Percentiles rank a stretch among this genome's conserved stretches.
phyloP scores from a whole-genome alignment of 164 flowering plant species.

The Tetracentron sinense region DNA sequence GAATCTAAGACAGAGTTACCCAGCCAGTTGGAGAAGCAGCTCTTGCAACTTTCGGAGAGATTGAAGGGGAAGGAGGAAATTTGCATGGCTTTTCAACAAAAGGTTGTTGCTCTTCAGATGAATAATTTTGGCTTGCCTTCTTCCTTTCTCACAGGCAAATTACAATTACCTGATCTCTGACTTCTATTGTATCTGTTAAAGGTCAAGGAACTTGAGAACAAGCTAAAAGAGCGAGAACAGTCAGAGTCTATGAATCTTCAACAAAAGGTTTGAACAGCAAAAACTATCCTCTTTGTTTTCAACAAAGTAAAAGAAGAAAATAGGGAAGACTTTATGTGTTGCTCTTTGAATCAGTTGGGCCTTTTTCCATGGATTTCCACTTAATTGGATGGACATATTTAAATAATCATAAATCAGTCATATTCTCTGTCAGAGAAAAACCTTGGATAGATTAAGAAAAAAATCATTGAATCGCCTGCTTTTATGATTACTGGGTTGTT shows the following conservation, averaged over 20 bases:
- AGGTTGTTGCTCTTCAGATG: conserved; percentile 39
- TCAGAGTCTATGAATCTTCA: conserved; percentile 28
- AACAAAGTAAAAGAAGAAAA: neutral
- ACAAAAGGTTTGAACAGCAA: conserved; percentile 27
- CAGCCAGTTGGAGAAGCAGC: conserved; percentile 58
- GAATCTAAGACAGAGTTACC: conserved; percentile 39
- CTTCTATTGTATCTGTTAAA: conserved; percentile 13
- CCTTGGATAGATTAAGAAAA: too few species aligned
- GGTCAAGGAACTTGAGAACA: conserved; percentile 48
- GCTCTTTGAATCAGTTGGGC: too few species aligned
- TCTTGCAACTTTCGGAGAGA: conserved; percentile 49
- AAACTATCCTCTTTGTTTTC: neutral
- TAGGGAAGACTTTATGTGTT: too few species aligned
- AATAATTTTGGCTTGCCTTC: conserved; percentile 2
- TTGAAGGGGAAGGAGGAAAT: conserved; percentile 64
- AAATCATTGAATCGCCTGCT: too few species aligned
- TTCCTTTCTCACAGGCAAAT: neutral
- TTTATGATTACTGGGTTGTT: too few species aligned
- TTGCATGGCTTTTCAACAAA: conserved; percentile 45
- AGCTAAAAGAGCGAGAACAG: conserved; percentile 36
- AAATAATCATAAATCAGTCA: too few species aligned
- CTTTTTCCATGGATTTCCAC: too few species aligned
- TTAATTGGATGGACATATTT: too few species aligned
- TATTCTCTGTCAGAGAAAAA: too few species aligned
- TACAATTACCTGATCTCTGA: neutral